Conservation (phyloP, 2,329 filamentous ascomycete species). For the Penicillium oxalicum region DNA sequence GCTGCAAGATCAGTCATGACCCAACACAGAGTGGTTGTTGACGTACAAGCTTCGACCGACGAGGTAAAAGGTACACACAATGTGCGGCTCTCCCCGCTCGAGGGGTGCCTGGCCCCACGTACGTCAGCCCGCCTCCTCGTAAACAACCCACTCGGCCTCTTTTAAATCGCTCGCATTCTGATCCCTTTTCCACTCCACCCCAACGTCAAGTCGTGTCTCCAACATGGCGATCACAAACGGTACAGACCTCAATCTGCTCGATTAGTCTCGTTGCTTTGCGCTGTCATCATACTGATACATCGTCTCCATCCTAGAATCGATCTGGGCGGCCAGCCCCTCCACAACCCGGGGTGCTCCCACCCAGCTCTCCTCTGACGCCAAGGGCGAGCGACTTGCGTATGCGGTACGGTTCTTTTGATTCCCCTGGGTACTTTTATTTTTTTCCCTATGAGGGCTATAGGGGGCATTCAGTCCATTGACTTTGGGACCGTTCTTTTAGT, state of each 20-base stretch:
- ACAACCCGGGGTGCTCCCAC: slow-evolving; percentile 84
- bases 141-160: slow-evolving; percentile 14
- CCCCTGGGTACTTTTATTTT: neutral
- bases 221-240: slow-evolving; percentile 44
- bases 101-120: neutral
- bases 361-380: slow-evolving; percentile 77
- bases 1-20: too few relatives aligned
- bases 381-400: slow-evolving; percentile 88
- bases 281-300: neutral
- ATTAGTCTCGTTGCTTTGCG: neutral
- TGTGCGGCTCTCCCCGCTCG: slow-evolving; percentile 7
- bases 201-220: slow-evolving; percentile 7
- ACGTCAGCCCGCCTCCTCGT: slow-evolving; percentile 2
- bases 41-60: too few relatives aligned
- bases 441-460: neutral
- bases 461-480: slow-evolving; percentile 4
- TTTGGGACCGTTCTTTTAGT: slow-evolving; percentile 45
- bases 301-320: slow-evolving; percentile 48
- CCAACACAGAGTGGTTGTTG: too few relatives aligned
- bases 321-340: slow-evolving; percentile 77
- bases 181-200: neutral
- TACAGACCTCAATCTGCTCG: slow-evolving; percentile 12
- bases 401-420: slow-evolving; percentile 56
- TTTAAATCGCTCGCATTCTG: neutral
- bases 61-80: too few relatives aligned